These are phyloP conservation scores for Aspergillus fructus DNA, from an alignment of 2,329 filamentous ascomycete genomes.

Conservation along the genomic window DNA sequence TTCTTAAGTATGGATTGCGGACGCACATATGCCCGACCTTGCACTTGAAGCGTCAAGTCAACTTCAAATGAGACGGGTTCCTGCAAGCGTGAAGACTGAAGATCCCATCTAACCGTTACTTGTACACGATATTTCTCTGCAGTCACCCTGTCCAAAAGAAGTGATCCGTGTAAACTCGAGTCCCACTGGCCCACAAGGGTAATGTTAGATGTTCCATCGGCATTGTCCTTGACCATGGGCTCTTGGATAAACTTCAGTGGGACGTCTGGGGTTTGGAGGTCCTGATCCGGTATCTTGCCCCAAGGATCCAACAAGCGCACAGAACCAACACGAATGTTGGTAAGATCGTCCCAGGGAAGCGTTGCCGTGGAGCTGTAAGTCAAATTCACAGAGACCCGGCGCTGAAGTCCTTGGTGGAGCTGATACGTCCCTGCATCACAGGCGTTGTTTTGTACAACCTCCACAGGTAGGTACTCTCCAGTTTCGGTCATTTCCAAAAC, in stretches of 20 bases:
- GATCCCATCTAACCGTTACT: slow-evolving; percentile 81
- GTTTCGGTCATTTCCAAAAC: slow-evolving; percentile 88
- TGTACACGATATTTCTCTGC: slow-evolving; percentile 92
- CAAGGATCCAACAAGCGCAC: slow-evolving; percentile 80
- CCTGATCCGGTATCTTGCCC: slow-evolving; percentile 80
- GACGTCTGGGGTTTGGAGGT: slow-evolving; percentile 70
- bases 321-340: slow-evolving; percentile 72
- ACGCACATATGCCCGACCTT: slow-evolving; percentile 79
- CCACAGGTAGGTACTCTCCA: slow-evolving; percentile 87
- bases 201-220: slow-evolving; percentile 85
- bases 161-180: slow-evolving; percentile 84
- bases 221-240: slow-evolving; percentile 78
- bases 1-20: slow-evolving; percentile 84
- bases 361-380: slow-evolving; percentile 86
- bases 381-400: slow-evolving; percentile 82
- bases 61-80: slow-evolving; percentile 84
- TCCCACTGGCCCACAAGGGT: slow-evolving; percentile 94
- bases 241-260: slow-evolving; percentile 73
- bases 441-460: slow-evolving; percentile 82
- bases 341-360: slow-evolving; percentile 84
- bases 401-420: slow-evolving; percentile 89
- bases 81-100: slow-evolving; percentile 78
- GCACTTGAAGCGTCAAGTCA: slow-evolving; percentile 77
- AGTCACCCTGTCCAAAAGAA: slow-evolving; percentile 91
- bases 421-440: slow-evolving; percentile 90